phyloP scores from a whole-genome alignment of 1,284 basidiomycete genomes.

The Ceratobasidium sp. region DNA sequence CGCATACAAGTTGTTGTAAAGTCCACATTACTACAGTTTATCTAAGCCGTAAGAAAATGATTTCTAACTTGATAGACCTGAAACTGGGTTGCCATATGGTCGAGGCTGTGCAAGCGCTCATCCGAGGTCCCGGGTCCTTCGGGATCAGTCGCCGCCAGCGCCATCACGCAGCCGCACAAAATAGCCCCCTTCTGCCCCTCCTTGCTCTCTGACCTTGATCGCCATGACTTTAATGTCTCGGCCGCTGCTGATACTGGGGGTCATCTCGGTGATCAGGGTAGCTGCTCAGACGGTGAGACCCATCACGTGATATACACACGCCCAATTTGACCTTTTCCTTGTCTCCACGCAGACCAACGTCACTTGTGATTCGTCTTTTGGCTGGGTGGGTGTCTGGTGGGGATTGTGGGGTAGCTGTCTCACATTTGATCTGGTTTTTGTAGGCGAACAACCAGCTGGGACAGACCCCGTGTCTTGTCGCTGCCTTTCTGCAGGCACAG shows the following conservation, averaged over 20 bases:
- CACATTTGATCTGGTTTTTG: neutral
- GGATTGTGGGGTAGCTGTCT: neutral
- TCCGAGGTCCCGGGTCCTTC: constrained; percentile 9
- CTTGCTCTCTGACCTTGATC: neutral
- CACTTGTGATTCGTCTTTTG: constrained; percentile 34
- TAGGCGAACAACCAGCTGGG: constrained; percentile 43
- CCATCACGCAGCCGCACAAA: constrained; percentile 15
- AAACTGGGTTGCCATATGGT: constrained; percentile 10
- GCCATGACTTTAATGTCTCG: neutral
- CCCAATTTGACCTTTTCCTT: constrained; percentile 21
- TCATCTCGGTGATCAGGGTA: constrained; percentile 16
- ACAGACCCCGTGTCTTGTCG: constrained; percentile 46
- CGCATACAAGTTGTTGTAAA: constrained; percentile 4
- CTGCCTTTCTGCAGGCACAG: constrained; percentile 44
- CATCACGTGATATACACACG: constrained; percentile 38
- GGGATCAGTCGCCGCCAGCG: constrained; percentile 11
- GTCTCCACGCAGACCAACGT: constrained; percentile 26
- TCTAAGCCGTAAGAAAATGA: no score
- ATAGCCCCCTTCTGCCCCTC: neutral
- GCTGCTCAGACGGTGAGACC: constrained; percentile 18
- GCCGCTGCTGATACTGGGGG: neutral
- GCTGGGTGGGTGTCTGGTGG: constrained; percentile 11
- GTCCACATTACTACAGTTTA: no score
- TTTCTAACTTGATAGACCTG: neutral
- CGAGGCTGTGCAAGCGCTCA: constrained; percentile 39